Base-by-base conservation (phyloP, 2,329 filamentous ascomycete species). In the Tolypocladium inflatum region DNA sequence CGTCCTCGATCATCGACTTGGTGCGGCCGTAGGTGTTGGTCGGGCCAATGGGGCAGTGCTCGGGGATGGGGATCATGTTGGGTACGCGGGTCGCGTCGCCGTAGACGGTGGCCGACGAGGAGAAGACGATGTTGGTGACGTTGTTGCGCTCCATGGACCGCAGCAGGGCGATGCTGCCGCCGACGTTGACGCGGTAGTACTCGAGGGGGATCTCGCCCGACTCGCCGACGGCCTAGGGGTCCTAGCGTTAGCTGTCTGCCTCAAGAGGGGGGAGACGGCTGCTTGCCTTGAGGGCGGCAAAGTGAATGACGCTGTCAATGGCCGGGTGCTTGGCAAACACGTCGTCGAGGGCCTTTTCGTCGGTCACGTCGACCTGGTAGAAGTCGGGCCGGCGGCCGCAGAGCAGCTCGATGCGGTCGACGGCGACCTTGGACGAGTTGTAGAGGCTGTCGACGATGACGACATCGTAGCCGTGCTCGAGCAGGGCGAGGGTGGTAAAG, bases 1-100 rank as follows among this genome's bases (percentile, higher is more conserved):
- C 87, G 64, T 80, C 83, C 80, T 99, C 94, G 62, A 96, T 91
- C 65, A 87, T 89, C 68, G 90, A 87, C 80, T 99, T 99, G 63
- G 94, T 99, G 76, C 91, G 91, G 63, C 94, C 95, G 76, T 99
- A 99, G 33, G 93, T 91, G 81, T 97, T 99, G 65, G 94, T 99
- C 17, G 94, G 91, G 55, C 91, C 93, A 62, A 96, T 90, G 60
- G 95, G 94, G 82, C 94, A 99, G 75, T 90, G 81, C 78, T 99
- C 94, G 55, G 94, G 94, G 70, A 99, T 99, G 63, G 94, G 94
- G 64, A 99, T 99, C 94, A 99, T 99, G 81, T 95, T 88, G 65
- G 89, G 86, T 77, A 97, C 90, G 71, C 91, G 89, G 52, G 94
- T 97, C 57, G 93, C 94, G 75, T 99, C 95, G 71, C 94, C 94